Percentiles rank a stretch among this genome's conserved stretches.
Evolutionary conservation across 2,329 filamentous ascomycete genomes (phyloP).

Genomic region (Emergomyces africanus): DNA sequence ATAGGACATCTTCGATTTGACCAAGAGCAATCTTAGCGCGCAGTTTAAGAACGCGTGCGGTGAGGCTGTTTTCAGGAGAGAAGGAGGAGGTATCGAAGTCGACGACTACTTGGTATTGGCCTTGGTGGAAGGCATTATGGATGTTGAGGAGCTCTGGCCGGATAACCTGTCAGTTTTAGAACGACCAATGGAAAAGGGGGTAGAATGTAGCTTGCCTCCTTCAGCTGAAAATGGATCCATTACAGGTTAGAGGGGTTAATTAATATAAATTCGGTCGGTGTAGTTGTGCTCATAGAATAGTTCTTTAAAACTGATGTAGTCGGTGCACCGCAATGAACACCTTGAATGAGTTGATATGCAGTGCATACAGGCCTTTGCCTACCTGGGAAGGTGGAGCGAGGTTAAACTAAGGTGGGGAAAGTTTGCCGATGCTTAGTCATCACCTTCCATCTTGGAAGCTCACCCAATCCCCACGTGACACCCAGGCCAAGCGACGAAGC

Average conservation of each 20-base stretch:
- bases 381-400: neutral
- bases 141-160: constrained; percentile 51
- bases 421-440: neutral
- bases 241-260: constrained; percentile 12
- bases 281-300: neutral
- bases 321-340: neutral
- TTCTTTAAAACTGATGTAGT: neutral
- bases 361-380: neutral
- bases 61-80: constrained; percentile 62
- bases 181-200: constrained; percentile 3
- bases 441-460: neutral
- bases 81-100: constrained; percentile 74
- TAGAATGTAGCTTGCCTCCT: constrained; percentile 36
- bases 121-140: constrained; percentile 55
- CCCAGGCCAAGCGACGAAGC: too few relatives aligned
- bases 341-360: neutral
- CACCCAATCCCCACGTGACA: too few relatives aligned
- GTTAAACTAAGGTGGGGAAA: neutral
- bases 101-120: constrained; percentile 75
- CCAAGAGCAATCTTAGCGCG: constrained; percentile 75
- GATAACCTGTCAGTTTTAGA: constrained; percentile 9
- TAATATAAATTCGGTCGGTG: neutral
- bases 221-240: constrained; percentile 55
- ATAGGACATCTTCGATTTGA: constrained; percentile 59
- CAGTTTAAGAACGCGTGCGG: constrained; percentile 64